phyloP scores from a whole-genome alignment of 1,284 basidiomycete genomes.

The Ganoderma leucocontextum region DNA sequence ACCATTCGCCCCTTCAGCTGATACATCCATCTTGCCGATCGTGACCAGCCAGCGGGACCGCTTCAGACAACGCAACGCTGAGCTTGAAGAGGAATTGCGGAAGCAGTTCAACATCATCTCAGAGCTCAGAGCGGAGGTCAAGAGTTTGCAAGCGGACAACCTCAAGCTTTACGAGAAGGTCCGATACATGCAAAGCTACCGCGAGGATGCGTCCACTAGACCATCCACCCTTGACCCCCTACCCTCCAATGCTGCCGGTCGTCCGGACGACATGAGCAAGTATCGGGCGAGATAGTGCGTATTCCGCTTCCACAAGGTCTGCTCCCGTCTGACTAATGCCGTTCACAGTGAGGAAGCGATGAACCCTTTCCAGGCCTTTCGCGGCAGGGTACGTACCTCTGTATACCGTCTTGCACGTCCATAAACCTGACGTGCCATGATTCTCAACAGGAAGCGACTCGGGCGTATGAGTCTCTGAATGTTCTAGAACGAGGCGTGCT shows the following conservation, averaged over 20 bases:
- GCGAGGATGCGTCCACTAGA: conserved; percentile 68
- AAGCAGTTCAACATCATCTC: conserved; percentile 94
- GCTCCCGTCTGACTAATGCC: neutral
- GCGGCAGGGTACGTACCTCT: conserved; percentile 80
- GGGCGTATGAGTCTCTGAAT: conserved; percentile 92
- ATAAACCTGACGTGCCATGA: neutral
- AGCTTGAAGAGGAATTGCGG: conserved; percentile 97
- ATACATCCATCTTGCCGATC: conserved; percentile 93
- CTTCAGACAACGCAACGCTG: conserved; percentile 94
- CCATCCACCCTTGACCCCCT: conserved; percentile 74
- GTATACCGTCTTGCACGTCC: neutral
- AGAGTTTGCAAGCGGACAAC: conserved; percentile 88
- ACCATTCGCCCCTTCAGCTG: conserved; percentile 77
- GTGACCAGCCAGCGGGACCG: conserved; percentile 96
- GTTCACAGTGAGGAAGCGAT: conserved; percentile 80
- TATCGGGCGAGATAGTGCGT: conserved; percentile 84
- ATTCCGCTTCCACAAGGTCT: no score
- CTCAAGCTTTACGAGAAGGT: conserved; percentile 97
- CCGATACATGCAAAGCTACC: conserved; percentile 94
- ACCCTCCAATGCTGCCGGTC: conserved; percentile 52
- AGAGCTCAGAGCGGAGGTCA: conserved; percentile 81
- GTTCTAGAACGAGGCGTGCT: conserved; percentile 92
- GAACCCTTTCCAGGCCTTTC: conserved; percentile 98
- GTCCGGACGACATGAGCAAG: conserved; percentile 82
- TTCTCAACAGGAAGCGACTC: conserved; percentile 81